phyloP scores from a whole-genome alignment of 495 filamentous ascomycete genomes.

The Penicillium ochrochloron region DNA sequence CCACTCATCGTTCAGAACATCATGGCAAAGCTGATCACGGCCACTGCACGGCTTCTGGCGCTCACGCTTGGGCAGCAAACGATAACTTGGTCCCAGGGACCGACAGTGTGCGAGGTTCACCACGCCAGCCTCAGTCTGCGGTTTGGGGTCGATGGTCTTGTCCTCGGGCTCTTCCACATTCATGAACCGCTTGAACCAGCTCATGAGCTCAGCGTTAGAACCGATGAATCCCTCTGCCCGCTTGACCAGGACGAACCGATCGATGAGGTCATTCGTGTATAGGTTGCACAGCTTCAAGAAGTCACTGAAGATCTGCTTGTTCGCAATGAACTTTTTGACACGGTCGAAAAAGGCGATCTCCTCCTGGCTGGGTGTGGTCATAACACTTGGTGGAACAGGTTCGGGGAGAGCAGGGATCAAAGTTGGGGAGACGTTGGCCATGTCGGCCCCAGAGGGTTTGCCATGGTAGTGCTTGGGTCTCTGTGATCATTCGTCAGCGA shows the following conservation, averaged over 20 bases:
- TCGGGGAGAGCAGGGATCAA: constrained; percentile 85
- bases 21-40: constrained; percentile 88
- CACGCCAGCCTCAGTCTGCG: constrained; percentile 70
- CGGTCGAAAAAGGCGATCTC: constrained; percentile 94
- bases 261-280: constrained; percentile 88
- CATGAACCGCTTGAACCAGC: constrained; percentile 82
- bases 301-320: constrained; percentile 88
- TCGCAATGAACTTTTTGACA: constrained; percentile 93
- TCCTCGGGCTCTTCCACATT: constrained; percentile 69
- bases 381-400: constrained; percentile 72
- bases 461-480: constrained; percentile 65
- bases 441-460: constrained; percentile 66
- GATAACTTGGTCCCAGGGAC: constrained; percentile 90
- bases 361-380: constrained; percentile 65
- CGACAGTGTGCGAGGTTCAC: constrained; percentile 93
- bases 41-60: constrained; percentile 87
- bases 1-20: constrained; percentile 97
- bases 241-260: constrained; percentile 75
- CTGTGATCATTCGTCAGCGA: constrained; percentile 40
- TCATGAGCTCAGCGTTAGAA: constrained; percentile 81
- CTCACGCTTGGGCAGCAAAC: constrained; percentile 86
- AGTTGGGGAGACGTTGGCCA: constrained; percentile 78
- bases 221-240: constrained; percentile 87
- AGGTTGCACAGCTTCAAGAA: constrained; percentile 96
- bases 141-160: constrained; percentile 76